Base-by-base conservation (phyloP, 768 basidiomycete genomes). In the Gloeopeniophorella convolvens region DNA sequence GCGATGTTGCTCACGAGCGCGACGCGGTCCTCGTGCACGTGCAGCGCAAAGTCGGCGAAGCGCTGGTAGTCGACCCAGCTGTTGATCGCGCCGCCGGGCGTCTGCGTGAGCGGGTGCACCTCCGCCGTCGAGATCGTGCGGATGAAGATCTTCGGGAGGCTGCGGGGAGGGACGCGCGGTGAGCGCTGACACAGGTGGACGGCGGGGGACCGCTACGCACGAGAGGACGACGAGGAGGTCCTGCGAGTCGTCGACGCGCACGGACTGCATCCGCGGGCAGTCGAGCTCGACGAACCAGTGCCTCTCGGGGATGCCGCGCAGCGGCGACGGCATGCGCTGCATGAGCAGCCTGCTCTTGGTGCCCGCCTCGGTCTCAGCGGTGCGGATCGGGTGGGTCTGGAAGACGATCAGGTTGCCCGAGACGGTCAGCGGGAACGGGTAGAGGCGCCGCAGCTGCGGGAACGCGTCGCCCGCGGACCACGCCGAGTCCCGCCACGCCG, bases 391-490 rank as follows among this genome's bases (percentile, higher is more conserved):
- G 24, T 34, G 27, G 48, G 33, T 36, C 33, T 28, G 18, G 27
- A 50, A 50, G 11, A 42, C 41, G 5, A 50, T n/a, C 20, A 50
- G 27, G 18, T 50, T 42, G 11, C 48, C 48, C 3, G 48, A 42
- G 5, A 27, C 23, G 5, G 34, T 28, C 42, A 50, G 5, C 13
- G 42, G 27, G 13, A 16, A 35, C 10, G 48, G 41, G 13, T 31
- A 42, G n/a, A 49, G 21, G 1, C 18, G 26, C 7, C 15, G 23
- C 20, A 34, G 16, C 32, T 42, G 43, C 11, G 33, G 41, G 32
- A 50, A 43, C 33, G 24, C 4, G 34, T 35, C 42, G 9, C 35
- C 13, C n/a, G n/a, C 9, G 13, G 41, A 30, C 48, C 41, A 50
- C 26, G 27, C 9, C 13, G 48, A 23, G 27, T 21, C 30, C 20